phyloP scores from a whole-genome alignment of 2,329 filamentous ascomycete species.

The Penicillium hesseltinei region DNA sequence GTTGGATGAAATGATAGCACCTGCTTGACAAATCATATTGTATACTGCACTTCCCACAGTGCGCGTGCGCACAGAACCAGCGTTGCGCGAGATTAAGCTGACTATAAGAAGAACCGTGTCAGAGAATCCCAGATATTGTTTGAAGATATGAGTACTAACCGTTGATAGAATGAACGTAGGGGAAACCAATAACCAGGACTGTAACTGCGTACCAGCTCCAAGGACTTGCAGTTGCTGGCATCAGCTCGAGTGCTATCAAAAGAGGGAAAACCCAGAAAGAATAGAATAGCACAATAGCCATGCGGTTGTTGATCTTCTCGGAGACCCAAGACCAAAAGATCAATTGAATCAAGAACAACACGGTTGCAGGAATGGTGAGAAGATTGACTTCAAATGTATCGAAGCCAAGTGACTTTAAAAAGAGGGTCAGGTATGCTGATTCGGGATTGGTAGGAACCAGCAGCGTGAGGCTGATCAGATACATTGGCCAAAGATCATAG shows the following conservation, averaged over 20 bases:
- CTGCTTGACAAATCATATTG: conserved; percentile 37
- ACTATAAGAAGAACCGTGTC: background rate
- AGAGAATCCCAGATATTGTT: background rate
- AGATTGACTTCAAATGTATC: conserved; percentile 34
- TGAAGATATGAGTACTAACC: conserved; percentile 11
- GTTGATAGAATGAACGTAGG: conserved; percentile 55
- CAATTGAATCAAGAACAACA: conserved; percentile 55
- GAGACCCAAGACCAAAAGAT: conserved; percentile 50
- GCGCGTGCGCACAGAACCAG: conserved; percentile 32
- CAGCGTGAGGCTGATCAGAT: conserved; percentile 30
- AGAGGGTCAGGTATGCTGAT: conserved; percentile 47
- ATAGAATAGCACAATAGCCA: conserved; percentile 51
- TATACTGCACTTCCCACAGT: conserved; percentile 32
- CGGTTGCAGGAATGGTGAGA: conserved; percentile 58
- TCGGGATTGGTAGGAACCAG: conserved; percentile 30
- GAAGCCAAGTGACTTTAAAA: conserved; percentile 44
- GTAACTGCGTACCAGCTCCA: conserved; percentile 52
- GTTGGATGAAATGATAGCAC: conserved; percentile 29
- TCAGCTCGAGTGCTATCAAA: conserved; percentile 48
- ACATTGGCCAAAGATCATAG: conserved; percentile 37
- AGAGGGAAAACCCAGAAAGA: conserved; percentile 54
- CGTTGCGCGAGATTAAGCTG: conserved; percentile 28
- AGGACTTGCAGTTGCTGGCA: conserved; percentile 45
- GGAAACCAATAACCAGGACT: conserved; percentile 42
- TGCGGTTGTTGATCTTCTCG: conserved; percentile 53